Base-by-base conservation (phyloP, 2,329 filamentous ascomycete species). In the Ceratocystis variospora region DNA sequence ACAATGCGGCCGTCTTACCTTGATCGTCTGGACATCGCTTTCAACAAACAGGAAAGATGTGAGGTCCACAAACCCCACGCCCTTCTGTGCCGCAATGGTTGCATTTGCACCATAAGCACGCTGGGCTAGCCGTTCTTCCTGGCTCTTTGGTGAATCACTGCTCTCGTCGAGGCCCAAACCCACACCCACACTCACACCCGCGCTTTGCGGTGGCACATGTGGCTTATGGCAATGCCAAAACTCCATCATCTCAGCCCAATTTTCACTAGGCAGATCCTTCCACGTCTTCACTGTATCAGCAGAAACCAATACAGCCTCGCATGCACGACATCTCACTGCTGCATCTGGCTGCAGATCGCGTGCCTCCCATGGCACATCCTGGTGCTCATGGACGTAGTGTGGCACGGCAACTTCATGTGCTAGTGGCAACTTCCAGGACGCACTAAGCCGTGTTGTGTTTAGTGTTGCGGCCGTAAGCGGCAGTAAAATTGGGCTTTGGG, bases 161-260 rank as follows among this genome's bases (percentile, higher is more conserved):
- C 22, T 15, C 37, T 3, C 12, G 37, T 41, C 37, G 37, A 41
- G 12, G 37, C 37, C 37, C 37, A 15, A 41, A 2, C 10, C 37
- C 12, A 41, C 37, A 41, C 37, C 48, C 22, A 15, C 22, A 41
- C 37, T 22, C 22, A 15, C 22, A 28, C 25, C 48, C 48, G 48
- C 48, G 25, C 22, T 10, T 25, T 74, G 70, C 19, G 74, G 74
- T 68, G 84, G 79, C 66, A 85, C 79, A 68, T 86, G 81, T 48
- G 95, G 94, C 75, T 97, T 97, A 75, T 99, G 94, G 72, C 94
- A 99, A 75, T 99, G 95, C 94, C 94, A 99, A 71, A 99, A 96
- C 75, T 99, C 95, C 94, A 99, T 99, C 92, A 99, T 96, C 77
- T 99, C 94, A 0, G 94, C 95, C 94, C 94, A 99, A 72, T 96